Conservation (phyloP, 139 green algal species). For the Tetradesmus lagerheimii region DNA sequence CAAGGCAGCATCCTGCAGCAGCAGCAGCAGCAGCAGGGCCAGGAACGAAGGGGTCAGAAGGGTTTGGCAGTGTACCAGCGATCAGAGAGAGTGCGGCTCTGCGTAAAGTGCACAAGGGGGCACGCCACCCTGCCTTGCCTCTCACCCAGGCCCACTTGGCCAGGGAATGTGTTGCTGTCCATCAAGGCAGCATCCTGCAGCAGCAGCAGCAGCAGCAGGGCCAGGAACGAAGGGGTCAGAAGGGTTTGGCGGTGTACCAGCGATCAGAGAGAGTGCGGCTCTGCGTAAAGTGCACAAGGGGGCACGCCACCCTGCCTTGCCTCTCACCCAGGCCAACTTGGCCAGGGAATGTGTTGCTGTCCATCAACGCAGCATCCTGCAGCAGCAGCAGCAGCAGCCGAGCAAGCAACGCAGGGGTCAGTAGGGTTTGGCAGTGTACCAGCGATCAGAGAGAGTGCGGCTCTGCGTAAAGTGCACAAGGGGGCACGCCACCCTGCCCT, state of each 20-base stretch:
- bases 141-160: constrained; percentile 93
- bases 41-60: neutral
- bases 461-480: no score
- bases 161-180: constrained; percentile 98
- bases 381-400: neutral
- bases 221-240: neutral
- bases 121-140: constrained; percentile 89
- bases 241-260: no score
- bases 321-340: constrained; percentile 95
- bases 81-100: no score
- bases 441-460: no score
- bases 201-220: neutral
- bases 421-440: no score
- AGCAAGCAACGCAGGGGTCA: neutral
- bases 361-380: constrained; percentile 93
- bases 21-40: neutral
- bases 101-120: constrained; percentile 88
- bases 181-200: constrained; percentile 90
- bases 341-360: constrained; percentile 97
- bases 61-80: no score
- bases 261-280: no score
- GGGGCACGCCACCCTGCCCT: constrained; percentile 85
- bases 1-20: constrained; percentile 80
- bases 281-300: no score
- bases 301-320: constrained; percentile 87